Conservation (phyloP, 179 eudicot genomes). For the Nepenthes alata region DNA sequence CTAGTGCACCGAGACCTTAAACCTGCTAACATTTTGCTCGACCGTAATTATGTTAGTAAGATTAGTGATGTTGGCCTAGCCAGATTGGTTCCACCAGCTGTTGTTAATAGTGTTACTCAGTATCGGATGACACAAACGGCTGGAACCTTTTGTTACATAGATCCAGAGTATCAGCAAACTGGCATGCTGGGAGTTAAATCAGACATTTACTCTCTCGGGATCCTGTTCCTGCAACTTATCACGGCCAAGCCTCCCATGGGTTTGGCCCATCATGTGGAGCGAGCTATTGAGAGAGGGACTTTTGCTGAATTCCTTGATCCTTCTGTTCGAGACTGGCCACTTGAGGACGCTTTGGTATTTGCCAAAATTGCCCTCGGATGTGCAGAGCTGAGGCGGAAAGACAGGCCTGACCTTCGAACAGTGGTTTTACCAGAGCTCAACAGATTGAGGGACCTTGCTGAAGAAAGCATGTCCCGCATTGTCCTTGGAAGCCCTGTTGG, state of each 20-base stretch:
- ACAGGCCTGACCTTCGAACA: conserved; percentile 28
- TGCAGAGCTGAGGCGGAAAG: conserved; percentile 28
- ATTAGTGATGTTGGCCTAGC: conserved; percentile 39
- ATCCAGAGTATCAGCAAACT: conserved; percentile 36
- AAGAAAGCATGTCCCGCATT: conserved; percentile 10
- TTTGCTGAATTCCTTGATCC: conserved; percentile 22
- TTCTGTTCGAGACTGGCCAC: conserved; percentile 23
- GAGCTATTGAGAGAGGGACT: conserved; percentile 23
- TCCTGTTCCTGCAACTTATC: conserved; percentile 24
- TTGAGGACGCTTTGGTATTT: conserved; percentile 20
- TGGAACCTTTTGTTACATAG: conserved; percentile 36
- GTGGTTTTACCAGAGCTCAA: conserved; percentile 20
- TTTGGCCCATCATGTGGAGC: conserved; percentile 25
- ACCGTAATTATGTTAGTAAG: conserved; percentile 26
- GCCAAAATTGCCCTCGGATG: conserved; percentile 23
- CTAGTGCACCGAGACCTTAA: conserved; percentile 33
- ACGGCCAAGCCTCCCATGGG: conserved; percentile 38
- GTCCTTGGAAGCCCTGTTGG: conserved; percentile 1
- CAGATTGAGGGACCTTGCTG: conserved; percentile 22
- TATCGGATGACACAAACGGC: conserved; percentile 37
- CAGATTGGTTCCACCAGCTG: conserved; percentile 30
- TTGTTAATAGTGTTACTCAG: conserved; percentile 34
- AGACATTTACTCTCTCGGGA: conserved; percentile 33
- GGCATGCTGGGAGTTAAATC: conserved; percentile 40
- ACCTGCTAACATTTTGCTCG: conserved; percentile 29